Evolutionary conservation across 2,329 filamentous ascomycete genomes (phyloP), one percentile per base, ranked within the genome.

Genomic region (Dryadomyces quercus-mongolicae): DNA sequence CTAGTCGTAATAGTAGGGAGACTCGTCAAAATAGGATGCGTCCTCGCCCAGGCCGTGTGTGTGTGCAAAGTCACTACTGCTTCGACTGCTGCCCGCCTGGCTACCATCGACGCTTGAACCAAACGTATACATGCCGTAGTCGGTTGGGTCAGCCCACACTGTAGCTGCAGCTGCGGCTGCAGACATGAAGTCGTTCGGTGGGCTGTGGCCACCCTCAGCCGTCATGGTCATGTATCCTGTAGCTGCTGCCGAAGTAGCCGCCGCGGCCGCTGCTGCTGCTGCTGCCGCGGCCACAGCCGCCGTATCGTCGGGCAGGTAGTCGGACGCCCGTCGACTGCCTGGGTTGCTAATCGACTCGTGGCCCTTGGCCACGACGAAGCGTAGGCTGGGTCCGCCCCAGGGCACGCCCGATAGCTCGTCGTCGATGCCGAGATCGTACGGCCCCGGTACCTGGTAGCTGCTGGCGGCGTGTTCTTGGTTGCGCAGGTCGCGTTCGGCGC

Each of bases 301-400:
- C 47, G 34, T 56, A 49, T 71, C 70, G 48, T 69, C 70, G 47
- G 62, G 65, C 36, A 62, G 56, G 52, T 67, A 67, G 51, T 67
- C 71, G 53, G 63, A 68, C 4, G 56, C 53, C 16, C 64, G 65
- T 9, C 68, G 66, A 60, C 71, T 72, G 56, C 70, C 71, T 9
- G 70, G 70, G 36, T 68, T 67, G 60, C 72, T 73, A 56, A 72
- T 68, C 8, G 67, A 67, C 60, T 77, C 75, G 61, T 78, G 74
- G 48, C 77, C 77, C 51, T 71, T 68, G 8, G 72, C 66, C 0
- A 80, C 66, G 25, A 79, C 70, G 60, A 75, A 74, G 43, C 71
- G 74, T 68, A 88, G 74, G 57, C 76, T 85, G 59, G 87, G 67
- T 20, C 83, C 77, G 40, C 86, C 86, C 86, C 85, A 89, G 0